These are phyloP conservation scores for Cichorium intybus DNA, from an alignment of 140 eudicot species.

Conservation along the genomic window DNA sequence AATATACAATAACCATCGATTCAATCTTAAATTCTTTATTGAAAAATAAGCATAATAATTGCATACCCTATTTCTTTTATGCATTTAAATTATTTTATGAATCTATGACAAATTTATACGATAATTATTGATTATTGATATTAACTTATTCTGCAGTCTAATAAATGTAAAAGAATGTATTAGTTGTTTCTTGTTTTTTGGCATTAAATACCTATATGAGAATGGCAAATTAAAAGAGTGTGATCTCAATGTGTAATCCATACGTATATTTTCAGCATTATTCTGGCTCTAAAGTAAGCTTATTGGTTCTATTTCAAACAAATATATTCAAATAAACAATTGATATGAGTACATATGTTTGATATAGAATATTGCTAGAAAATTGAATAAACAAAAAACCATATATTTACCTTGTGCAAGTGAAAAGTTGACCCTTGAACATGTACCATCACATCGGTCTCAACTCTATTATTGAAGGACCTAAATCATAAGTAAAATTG, in stretches of 20 bases:
- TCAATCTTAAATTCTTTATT: too few species aligned
- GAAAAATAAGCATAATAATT: too few species aligned
- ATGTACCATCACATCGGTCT: conserved; percentile 56
- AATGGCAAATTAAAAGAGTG: conserved; percentile 13
- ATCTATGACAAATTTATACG: not conserved
- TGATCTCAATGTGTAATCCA: not conserved
- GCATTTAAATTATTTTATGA: not conserved
- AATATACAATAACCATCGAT: not conserved
- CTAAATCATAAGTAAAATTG: conserved; percentile 11
- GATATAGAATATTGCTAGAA: not conserved
- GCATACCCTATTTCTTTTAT: too few species aligned
- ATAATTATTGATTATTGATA: not conserved
- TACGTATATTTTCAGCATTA: not conserved
- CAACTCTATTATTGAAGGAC: conserved; percentile 30
- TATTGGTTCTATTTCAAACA: not conserved
- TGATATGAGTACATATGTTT: not conserved
- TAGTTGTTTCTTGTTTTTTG: not conserved
- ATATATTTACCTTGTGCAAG: conserved; percentile 63
- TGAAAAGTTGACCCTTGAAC: conserved; percentile 55
- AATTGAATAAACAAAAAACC: not conserved
- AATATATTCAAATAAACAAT: not conserved
- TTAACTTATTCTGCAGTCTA: conserved; percentile 13
- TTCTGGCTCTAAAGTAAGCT: not conserved
- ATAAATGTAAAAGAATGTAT: conserved; percentile 11
- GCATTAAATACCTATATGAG: conserved; percentile 19